Base-by-base conservation (phyloP, 108 stramenopile genomes). In the Schizochytrium sp. region DNA sequence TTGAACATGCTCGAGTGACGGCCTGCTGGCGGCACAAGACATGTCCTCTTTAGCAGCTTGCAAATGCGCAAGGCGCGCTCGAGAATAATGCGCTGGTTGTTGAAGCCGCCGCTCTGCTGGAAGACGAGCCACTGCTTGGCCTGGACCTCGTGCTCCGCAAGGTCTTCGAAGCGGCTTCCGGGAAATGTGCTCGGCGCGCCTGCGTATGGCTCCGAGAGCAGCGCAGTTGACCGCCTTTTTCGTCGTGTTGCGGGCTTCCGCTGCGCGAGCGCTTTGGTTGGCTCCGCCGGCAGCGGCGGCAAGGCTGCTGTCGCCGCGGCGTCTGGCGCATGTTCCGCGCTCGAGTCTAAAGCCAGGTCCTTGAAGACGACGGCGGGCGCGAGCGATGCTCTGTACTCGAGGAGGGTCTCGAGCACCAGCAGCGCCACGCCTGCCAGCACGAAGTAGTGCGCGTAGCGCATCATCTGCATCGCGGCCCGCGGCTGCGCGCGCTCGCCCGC, bases 1-100 rank as follows among this genome's bases (percentile, higher is more conserved):
- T 53, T 83, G 51, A 45, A 83, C 76, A 83, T 83, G 51, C 76
- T 83, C 51, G 76, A 83, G 76, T 83, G 76, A 12, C 76, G 76
- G 25, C 76, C 76, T 12, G 76, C 76, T 16, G 51, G 45, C 25
- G 76, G 76, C 4, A 83, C 51, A 16, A 83, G 19, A 45, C 76
- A 83, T 43, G 28, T 53, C 28, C 76, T 47, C 19, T 34, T 34
- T 2, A 34, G 6, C 16, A 83, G 12, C 51, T 83, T 83, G 51
- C 76, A 83, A 23, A 83, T 83, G 23, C 76, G 76, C 19, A 83
- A 45, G 45, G 76, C 76, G 45, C 76, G 76, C 76, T 83, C 76
- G 48, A 83, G 45, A 34, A 83, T 83, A 53, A 83, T 83, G n/a
- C 76, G 19, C 28, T 83, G 76, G 28, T 83, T 83, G 4, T 83